These are phyloP conservation scores for Triticum turgidum DNA, from an alignment of 176 grass and related monocot genomes.

Conservation along the genomic window DNA sequence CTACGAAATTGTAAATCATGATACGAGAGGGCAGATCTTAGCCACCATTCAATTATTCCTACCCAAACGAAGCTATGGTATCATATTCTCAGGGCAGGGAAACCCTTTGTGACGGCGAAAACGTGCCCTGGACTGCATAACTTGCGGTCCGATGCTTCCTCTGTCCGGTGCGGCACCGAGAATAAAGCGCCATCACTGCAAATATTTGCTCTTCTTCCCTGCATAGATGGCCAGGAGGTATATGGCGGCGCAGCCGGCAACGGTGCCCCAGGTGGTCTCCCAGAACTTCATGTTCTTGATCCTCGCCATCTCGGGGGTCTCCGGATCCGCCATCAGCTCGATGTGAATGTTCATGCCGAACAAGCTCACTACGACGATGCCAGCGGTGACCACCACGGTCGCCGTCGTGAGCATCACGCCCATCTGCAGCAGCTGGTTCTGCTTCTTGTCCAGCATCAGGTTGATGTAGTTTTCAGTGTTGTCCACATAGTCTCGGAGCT, in stretches of 20 bases:
- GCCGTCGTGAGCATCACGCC: constrained; percentile 75
- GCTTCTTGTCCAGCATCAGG: constrained; percentile 88
- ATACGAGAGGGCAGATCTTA: neutral
- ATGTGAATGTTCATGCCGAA: constrained; percentile 59
- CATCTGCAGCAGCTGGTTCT: constrained; percentile 87
- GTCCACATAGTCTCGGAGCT: constrained; percentile 85
- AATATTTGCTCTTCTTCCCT: constrained; percentile 75
- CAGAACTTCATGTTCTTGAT: constrained; percentile 63
- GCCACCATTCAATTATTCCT: neutral
- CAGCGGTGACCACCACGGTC: constrained; percentile 65
- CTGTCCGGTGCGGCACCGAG: neutral
- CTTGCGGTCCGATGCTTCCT: neutral
- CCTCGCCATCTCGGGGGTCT: constrained; percentile 37
- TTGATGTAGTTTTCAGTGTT: constrained; percentile 83
- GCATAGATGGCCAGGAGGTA: constrained; percentile 69
- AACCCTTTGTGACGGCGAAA: neutral
- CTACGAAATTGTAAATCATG: neutral
- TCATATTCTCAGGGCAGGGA: neutral
- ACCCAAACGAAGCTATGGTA: neutral
- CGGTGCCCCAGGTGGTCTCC: constrained; percentile 64
- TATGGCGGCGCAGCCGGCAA: constrained; percentile 58
- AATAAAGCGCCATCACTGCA: constrained; percentile 48
- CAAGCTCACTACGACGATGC: constrained; percentile 63
- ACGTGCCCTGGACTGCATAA: neutral
- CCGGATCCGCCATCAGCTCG: constrained; percentile 41